Base-by-base conservation (phyloP, 345 rosid genomes). In the Melaleuca alternifolia region DNA sequence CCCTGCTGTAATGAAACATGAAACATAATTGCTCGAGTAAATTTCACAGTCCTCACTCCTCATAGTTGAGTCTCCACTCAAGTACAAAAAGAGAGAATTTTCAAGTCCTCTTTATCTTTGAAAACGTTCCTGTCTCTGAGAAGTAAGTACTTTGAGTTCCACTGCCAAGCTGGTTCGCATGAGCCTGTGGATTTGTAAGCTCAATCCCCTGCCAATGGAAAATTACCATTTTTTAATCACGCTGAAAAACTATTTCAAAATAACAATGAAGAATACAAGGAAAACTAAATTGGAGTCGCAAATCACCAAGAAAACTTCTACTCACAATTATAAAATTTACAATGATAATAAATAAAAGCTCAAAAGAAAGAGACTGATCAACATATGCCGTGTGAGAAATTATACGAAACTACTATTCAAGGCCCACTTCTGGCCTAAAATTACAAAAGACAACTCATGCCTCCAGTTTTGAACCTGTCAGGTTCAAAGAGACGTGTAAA, bases 111-210 rank as follows among this genome's bases (percentile, higher is more conserved):
- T 92, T 96, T 87, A 97, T 94, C 93, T 92, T 97, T 3, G 98
- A 96, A 90, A 97, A 97, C 21, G 99, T 92, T 84, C 99, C 99
- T 0, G 95, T 94, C 89, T 96, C 99, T 1, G 99, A 97, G 90
- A 97, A 97, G 90, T 96, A 97, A 11, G 98, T 97, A 89, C 99
- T 97, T 86, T 96, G 99, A 83, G 95, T 96, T 83, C 98, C 98
- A 88, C 96, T 91, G 50, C 96, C 98, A 21, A 94, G 91, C 87
- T 95, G 95, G 92, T 95, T 93, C 7, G 91, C 94, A 86, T 93
- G 93, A 23, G 98, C 98, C 85, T 95, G 97, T 51, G 98, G 99
- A 89, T 97, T 97, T 54, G 96, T 84, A 44, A 97, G 93, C 90
- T 97, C 99, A 83, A 97, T 97, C 51, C 99, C 99, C 96, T 97